Evolutionary conservation across 2,329 filamentous ascomycete genomes (phyloP), one percentile per base, ranked within the genome.

Genomic region (Cryphonectria radicalis): DNA sequence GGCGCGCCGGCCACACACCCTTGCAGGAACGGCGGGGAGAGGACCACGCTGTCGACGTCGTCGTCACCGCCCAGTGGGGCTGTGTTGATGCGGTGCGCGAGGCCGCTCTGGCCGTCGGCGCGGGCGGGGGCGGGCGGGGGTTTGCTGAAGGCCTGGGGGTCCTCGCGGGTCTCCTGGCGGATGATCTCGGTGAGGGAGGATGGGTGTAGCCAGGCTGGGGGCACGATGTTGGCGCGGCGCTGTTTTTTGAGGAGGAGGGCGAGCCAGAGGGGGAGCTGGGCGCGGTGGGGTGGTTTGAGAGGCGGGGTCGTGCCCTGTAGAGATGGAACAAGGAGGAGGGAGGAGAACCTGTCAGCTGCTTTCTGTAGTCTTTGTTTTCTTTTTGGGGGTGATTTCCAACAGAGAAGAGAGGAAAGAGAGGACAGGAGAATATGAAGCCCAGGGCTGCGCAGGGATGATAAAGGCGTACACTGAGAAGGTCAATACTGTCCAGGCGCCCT

Each of bases 211-310:
- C 96, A 99, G 22, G 93, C 87, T 11, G 96, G 96, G 0, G 96
- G 91, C 4, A 96, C 85, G 75, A 99, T 97, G 83, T 97, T 98
- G 76, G 94, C 94, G 77, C 96, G 92, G 68, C 92, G 90, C 82
- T 99, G 96, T 74, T 95, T 94, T 82, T 98, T 98, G 69, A 99
- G 90, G 35, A 98, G 90, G 22, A 98, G 88, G 2, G 96, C 96
- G 22, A 99, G 92, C 96, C 96, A 99, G 72, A 99, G 89, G 0
- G 96, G 95, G 0, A 98, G 81, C 57, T 92, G 86, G 75, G 90
- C 88, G 76, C 94, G 90, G 78, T 94, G 91, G 0, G 95, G 95
- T 2, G 96, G 96, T 37, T 90, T 89, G 57, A 99, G 88, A 35
- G 89, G 81, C 69, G 91, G 90, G 50, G 95, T 93, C 71, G 90